A percentile compares a stretch with the other conserved stretches of the same genome.
These are phyloP conservation scores for Vigna nakashimae DNA, from an alignment of 306 rosid genomes.

Conservation along the genomic window DNA sequence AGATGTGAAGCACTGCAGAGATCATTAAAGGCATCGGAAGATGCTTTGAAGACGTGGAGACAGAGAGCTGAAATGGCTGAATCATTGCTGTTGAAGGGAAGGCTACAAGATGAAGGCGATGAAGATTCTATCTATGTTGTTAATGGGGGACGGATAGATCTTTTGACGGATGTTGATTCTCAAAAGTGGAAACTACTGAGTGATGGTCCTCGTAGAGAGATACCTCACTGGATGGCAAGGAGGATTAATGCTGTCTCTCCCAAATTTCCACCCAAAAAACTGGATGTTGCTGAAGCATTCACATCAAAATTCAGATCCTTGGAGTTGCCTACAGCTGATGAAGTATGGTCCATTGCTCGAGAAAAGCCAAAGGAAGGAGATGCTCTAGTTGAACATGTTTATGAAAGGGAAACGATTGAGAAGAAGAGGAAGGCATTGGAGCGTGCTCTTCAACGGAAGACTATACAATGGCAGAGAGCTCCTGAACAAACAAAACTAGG, in stretches of 20 bases:
- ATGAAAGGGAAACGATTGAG: conserved; percentile 69
- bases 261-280: conserved; percentile 76
- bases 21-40: conserved; percentile 71
- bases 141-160: conserved; percentile 82
- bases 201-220: conserved; percentile 82
- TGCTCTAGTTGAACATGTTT: conserved; percentile 61
- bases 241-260: conserved; percentile 69
- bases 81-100: conserved; percentile 64
- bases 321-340: conserved; percentile 71
- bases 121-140: conserved; percentile 59
- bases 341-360: conserved; percentile 83
- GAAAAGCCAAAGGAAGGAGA: conserved; percentile 80
- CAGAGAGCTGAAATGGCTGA: conserved; percentile 75
- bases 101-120: conserved; percentile 51
- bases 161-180: conserved; percentile 67
- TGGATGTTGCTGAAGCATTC: conserved; percentile 63
- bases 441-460: conserved; percentile 59
- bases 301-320: conserved; percentile 67
- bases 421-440: conserved; percentile 73
- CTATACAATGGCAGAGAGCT: conserved; percentile 61
- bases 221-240: conserved; percentile 88
- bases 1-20: conserved; percentile 77
- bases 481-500: conserved; percentile 70
- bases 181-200: conserved; percentile 81
- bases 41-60: conserved; percentile 66